Evolutionary conservation across 257 asterid species (phyloP), one percentile per base, ranked within the genome.

Genomic region (Nicotiana attenuata): DNA sequence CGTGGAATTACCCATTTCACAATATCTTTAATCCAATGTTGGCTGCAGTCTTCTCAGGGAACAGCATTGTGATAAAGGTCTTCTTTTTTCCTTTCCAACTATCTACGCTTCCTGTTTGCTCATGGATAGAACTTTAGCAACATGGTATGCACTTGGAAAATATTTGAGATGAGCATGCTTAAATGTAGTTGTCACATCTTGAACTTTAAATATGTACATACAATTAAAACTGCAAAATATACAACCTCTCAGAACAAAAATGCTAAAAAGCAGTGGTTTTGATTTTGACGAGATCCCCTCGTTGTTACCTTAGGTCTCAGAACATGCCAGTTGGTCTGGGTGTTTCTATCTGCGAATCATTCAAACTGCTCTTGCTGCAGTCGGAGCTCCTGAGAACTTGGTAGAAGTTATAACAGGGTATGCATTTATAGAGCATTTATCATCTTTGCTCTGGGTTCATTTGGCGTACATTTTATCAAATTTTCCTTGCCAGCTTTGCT

Each of bases 1-100:
- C 99, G 2, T 96, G 99, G 99, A 94, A 96, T 89, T 96, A 96
- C 89, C 99, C 98, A 83, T 96, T 96, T 83, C 99, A 96, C 90
- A 96, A 94, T 91, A 96, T 96, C 82, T 92, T 96, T 84, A 96
- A 96, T 90, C 99, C 99, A 69, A 96, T 94, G 98, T 86, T 96
- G 89, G 99, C 99, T 9, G 98, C 99, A 65, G 93, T 96, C 57
- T 94, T 96, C 93, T 92, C 99, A 52, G 99, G 99, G 82, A 94
- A 96, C 60, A 80, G 98, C 91, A 93, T 96, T 86, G 98, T 94
- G 90, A 89, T 96, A 78, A 96, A 96, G 99, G 99, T 94, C 84
- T 65, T 26, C 64, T 0, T 65, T 64, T 15, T 80, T 57, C 38
- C 66, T 81, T 81, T 66, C 56, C 35, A 65, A 67, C 1, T 75